Evolutionary conservation across 208 protist genomes (phyloP), one percentile per base, ranked within the genome.

Genomic region (Crithidia acanthocephali): DNA sequence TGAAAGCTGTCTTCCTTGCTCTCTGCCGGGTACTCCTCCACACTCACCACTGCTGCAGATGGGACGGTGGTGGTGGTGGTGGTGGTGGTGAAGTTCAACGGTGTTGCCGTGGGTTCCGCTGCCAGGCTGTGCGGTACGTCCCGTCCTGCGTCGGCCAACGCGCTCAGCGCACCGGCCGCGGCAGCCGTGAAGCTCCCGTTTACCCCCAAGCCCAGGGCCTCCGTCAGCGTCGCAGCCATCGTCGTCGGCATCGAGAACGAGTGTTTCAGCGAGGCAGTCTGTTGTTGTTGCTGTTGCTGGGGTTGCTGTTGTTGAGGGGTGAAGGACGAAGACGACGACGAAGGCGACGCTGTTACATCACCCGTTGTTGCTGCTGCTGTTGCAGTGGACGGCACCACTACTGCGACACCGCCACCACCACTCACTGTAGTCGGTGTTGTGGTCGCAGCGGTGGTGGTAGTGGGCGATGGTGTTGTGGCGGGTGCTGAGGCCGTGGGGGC

Each of bases 201-300:
- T 27, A 25, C 33, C 6, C 62, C 65, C 23, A 76, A 35, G 16
- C 72, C 63, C 18, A 76, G 57, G 25, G 72, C 72, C 40, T 56
- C 64, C 11, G 57, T 76, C 55, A 67, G 44, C 45, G 63, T 76
- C 2, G 63, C 64, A 8, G 72, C 63, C 56, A 76, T 76, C 47
- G 48, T 70, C 20, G 72, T 53, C 27, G 45, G 72, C 45, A 32
- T 28, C 7, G 42, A 28, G 20, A 66, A 42, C 8, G 45, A 66
- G 18, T 35, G 28, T 47, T 40, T 53, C 30, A 66, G 32, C 27
- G 47, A 15, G 9, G 35, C 5, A 11, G 8, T 11, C 35, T 40
- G 35, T 11, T 48, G 51, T 23, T 16, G 23, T n/a, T 1, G 40
- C 15, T 52, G 59, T 52, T 66, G 30, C 45, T 57, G 27, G 6